These are phyloP conservation scores for Colletotrichum eremochloae DNA, from an alignment of 2,329 filamentous ascomycete genomes.

Conservation along the genomic window DNA sequence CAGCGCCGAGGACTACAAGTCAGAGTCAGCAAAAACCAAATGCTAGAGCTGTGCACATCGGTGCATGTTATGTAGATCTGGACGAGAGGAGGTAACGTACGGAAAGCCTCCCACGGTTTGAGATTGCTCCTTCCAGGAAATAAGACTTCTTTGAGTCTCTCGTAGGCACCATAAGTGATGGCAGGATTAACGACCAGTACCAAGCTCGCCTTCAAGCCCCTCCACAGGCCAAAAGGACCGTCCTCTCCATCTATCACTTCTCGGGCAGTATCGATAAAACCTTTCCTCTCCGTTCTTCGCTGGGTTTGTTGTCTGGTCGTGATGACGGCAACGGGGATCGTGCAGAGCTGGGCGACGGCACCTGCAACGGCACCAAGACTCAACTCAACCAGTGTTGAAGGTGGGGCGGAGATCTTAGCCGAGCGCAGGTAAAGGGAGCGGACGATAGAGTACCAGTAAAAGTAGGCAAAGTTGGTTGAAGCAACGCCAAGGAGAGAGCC, in stretches of 20 bases:
- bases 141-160: slow-evolving; percentile 82
- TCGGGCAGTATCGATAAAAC: slow-evolving; percentile 85
- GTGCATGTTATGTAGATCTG: not conserved
- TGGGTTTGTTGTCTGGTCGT: slow-evolving; percentile 98
- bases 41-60: not conserved
- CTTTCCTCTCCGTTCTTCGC: slow-evolving; percentile 84
- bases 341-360: slow-evolving; percentile 93
- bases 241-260: slow-evolving; percentile 94
- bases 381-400: slow-evolving; percentile 86
- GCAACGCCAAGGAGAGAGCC: slow-evolving; percentile 92
- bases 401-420: slow-evolving; percentile 64
- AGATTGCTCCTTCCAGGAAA: slow-evolving; percentile 84
- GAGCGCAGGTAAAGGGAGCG: slow-evolving; percentile 81
- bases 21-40: slow-evolving; percentile 10
- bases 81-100: slow-evolving; percentile 67
- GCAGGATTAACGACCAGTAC: slow-evolving; percentile 96
- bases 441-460: slow-evolving; percentile 97
- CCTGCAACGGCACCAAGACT: slow-evolving; percentile 88
- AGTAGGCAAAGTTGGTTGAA: slow-evolving; percentile 99
- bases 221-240: slow-evolving; percentile 90
- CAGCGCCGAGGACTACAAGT: slow-evolving; percentile 82
- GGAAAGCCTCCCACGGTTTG: slow-evolving; percentile 88
- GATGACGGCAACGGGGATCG: slow-evolving; percentile 94
- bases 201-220: slow-evolving; percentile 93
- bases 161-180: slow-evolving; percentile 97